Evolutionary conservation across 805 yeast species (phyloP).

Genomic region (Candida tibetensis): DNA sequence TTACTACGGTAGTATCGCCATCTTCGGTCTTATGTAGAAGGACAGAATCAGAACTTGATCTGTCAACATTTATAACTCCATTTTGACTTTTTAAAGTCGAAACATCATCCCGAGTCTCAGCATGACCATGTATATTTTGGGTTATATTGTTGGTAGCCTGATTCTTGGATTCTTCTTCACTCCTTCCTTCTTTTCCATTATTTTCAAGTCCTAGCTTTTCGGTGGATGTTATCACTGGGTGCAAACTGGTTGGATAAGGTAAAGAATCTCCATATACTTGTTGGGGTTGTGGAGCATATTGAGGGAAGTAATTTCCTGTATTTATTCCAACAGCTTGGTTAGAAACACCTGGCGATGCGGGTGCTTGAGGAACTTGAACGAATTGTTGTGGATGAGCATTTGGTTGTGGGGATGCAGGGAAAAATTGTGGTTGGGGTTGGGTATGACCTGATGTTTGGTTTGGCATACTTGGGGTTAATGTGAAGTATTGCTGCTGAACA

Average conservation of each 20-base stretch:
- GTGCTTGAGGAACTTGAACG: slow-evolving; percentile 8
- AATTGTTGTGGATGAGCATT: slow-evolving; percentile 11
- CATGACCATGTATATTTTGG: background rate
- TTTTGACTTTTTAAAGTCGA: slow-evolving; percentile 12
- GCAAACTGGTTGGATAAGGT: slow-evolving; percentile 16
- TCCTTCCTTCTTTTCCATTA: background rate
- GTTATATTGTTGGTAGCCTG: too few relatives aligned
- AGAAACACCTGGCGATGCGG: slow-evolving; percentile 1
- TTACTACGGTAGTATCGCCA: background rate
- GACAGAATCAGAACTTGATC: background rate
- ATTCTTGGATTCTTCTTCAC: too few relatives aligned
- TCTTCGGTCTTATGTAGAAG: background rate
- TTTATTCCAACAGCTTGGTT: slow-evolving; percentile 13
- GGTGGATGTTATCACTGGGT: slow-evolving; percentile 6
- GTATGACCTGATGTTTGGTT: slow-evolving; percentile 20
- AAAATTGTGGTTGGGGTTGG: slow-evolving; percentile 37
- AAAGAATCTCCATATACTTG: slow-evolving; percentile 11
- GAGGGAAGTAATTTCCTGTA: slow-evolving; percentile 18
- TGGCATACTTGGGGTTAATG: slow-evolving; percentile 35
- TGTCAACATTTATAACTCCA: background rate
- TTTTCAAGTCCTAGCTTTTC: slow-evolving; percentile 2
- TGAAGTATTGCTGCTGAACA: slow-evolving; percentile 42
- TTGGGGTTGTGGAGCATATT: slow-evolving; percentile 11
- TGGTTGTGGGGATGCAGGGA: slow-evolving; percentile 34
- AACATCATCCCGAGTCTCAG: slow-evolving; percentile 10